Conservation (phyloP, 106 monocot species). For the Triglochin maritima region DNA sequence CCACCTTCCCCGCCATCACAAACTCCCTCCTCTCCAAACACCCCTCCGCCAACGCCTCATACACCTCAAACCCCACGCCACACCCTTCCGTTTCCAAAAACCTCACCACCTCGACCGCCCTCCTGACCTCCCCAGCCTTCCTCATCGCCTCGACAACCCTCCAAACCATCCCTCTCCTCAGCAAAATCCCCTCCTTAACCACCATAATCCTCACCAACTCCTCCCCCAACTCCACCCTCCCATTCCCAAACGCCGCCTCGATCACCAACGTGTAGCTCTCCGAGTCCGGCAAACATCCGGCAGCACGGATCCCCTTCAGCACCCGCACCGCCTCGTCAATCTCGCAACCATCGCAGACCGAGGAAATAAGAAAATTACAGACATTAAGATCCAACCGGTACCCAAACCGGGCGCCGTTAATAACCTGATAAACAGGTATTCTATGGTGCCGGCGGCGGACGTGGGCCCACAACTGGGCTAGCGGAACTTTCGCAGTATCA, state of each 20-base stretch:
- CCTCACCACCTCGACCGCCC: conserved; percentile 22
- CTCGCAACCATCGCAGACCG: conserved; percentile 17
- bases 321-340: conserved; percentile 12
- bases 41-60: conserved; percentile 20
- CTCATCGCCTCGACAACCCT: conserved; percentile 12
- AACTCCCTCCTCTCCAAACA: conserved; percentile 21
- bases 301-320: conserved; percentile 7
- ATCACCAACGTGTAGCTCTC: conserved; percentile 25
- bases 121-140: conserved; percentile 12
- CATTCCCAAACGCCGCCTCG: conserved; percentile 4
- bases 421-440: neutral
- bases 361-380: conserved; percentile 16
- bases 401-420: conserved; percentile 1
- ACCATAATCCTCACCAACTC: conserved; percentile 26
- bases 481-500: conserved; percentile 4
- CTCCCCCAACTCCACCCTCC: conserved; percentile 11
- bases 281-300: conserved; percentile 18
- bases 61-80: conserved; percentile 22
- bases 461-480: conserved; percentile 13
- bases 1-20: conserved; percentile 26
- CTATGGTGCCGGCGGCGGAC: conserved; percentile 19
- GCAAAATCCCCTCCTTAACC: conserved; percentile 20
- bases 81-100: conserved; percentile 13
- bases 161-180: conserved; percentile 20
- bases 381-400: conserved; percentile 16